phyloP scores from a whole-genome alignment of 495 filamentous ascomycete species.

The Penicillium coprophilum region DNA sequence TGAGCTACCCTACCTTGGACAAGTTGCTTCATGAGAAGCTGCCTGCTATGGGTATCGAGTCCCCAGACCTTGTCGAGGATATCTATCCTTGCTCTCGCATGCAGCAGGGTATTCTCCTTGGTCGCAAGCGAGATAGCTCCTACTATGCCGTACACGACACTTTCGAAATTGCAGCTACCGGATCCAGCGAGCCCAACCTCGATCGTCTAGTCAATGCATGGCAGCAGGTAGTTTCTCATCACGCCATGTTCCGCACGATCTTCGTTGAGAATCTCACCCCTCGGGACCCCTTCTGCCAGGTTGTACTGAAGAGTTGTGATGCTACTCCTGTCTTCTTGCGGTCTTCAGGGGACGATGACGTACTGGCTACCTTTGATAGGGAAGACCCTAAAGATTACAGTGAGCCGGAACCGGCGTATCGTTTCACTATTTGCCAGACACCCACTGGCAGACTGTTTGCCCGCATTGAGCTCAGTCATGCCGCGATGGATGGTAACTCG shows the following conservation, averaged over 20 bases:
- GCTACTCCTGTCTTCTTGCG: slow-evolving; percentile 31
- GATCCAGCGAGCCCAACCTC: slow-evolving; percentile 31
- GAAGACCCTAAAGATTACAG: slow-evolving; percentile 39
- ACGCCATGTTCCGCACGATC: slow-evolving; percentile 52
- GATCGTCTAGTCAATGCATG: slow-evolving; percentile 45
- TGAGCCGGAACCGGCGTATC: slow-evolving; percentile 44
- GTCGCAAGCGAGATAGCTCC: slow-evolving; percentile 54
- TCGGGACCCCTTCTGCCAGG: slow-evolving; percentile 48
- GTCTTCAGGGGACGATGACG: slow-evolving; percentile 36
- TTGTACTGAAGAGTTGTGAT: slow-evolving; percentile 47
- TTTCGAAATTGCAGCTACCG: slow-evolving; percentile 51
- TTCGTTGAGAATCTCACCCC: slow-evolving; percentile 50
- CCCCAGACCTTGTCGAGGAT: slow-evolving; percentile 52
- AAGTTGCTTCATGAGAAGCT: slow-evolving; percentile 46
- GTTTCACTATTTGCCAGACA: slow-evolving; percentile 50
- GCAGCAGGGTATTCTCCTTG: slow-evolving; percentile 66
- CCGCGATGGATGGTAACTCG: slow-evolving; percentile 51
- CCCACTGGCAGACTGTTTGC: slow-evolving; percentile 42
- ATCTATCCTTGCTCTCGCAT: slow-evolving; percentile 67
- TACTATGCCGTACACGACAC: slow-evolving; percentile 62
- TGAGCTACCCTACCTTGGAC: slow-evolving; percentile 58
- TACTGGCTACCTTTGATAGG: slow-evolving; percentile 33
- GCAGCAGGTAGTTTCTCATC: slow-evolving; percentile 49
- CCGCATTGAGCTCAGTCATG: slow-evolving; percentile 58
- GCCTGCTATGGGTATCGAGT: slow-evolving; percentile 46